Base-by-base conservation (phyloP, 2,329 filamentous ascomycete species). In the Calonectria pteridis region DNA sequence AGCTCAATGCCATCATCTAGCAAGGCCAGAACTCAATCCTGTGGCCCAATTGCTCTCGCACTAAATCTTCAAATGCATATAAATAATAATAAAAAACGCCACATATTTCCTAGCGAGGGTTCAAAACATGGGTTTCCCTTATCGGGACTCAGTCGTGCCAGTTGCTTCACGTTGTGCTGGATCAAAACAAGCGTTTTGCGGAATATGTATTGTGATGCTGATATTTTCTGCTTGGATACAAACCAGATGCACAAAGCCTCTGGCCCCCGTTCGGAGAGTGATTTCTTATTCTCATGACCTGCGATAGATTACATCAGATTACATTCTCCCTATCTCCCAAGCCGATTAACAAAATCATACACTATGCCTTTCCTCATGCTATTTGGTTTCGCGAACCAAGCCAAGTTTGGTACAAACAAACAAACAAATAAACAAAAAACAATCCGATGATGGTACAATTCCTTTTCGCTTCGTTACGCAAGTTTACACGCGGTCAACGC, bases 401-500 rank as follows among this genome's bases (percentile, higher is more conserved):
- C 59, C 51, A 51, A 46, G 58, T 69, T 55, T 76, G 58, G 49
- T 78, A 72, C 76, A 79, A 46, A 63, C 37, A 78, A 31, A 40
- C 37, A 76, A 31, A 37, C 31, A 37, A 67, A 59, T 18, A 40
- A 43, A 23, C 5, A 46, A 23, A 46, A 46, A 46, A 46, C 11
- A 46, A 23, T 49, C 28, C 28, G 31, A 63, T 71, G 69, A 50
- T 71, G 23, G 14, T 71, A 67, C 46, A 69, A 23, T 33, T 33
- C 20, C 23, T 64, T 43, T 63, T 43, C 28, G 16, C 51, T 46
- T 43, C 33, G 20, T 31, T 13, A 46, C 18, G 28, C 29, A 31
- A 31, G 28, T 49, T 76, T 80, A 82, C 67, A 82, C 81, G 28
- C 77, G 78, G 67, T 82, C 79, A 51, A 80, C 80, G 69, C 79